Conservation (phyloP, 257 asterid genomes). For the Linderniella brevidens region DNA sequence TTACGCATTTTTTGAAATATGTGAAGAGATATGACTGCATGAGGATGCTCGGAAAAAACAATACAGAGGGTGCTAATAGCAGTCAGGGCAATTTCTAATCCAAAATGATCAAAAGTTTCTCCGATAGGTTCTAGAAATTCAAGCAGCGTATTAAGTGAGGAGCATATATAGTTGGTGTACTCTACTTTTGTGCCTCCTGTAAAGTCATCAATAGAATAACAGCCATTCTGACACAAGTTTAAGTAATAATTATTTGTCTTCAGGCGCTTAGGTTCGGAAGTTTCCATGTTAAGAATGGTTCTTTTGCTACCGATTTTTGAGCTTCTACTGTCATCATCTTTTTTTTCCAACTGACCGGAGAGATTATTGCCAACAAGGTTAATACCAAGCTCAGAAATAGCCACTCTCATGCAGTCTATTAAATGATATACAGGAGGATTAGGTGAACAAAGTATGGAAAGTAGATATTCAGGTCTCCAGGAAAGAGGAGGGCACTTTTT, state of each 20-base stretch:
- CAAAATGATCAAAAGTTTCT: constrained; percentile 23
- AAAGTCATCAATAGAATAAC: constrained; percentile 15
- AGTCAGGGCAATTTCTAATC: constrained; percentile 39
- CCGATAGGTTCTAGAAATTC: constrained; percentile 58
- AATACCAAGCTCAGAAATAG: constrained; percentile 50
- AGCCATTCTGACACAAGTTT: constrained; percentile 16
- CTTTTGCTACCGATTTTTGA: constrained; percentile 50
- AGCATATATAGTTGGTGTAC: constrained; percentile 40
- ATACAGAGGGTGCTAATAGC: constrained; percentile 69
- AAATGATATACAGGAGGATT: constrained; percentile 24
- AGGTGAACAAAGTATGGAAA: constrained; percentile 49
- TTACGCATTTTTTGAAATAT: constrained; percentile 40
- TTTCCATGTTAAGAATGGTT: constrained; percentile 24
- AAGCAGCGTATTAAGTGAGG: constrained; percentile 38
- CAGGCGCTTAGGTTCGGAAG: constrained; percentile 42
- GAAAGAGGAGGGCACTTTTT: constrained; percentile 53
- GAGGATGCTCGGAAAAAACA: constrained; percentile 51
- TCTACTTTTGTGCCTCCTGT: constrained; percentile 30
- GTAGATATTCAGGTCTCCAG: constrained; percentile 84
- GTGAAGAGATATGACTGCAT: constrained; percentile 27
- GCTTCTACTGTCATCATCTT: constrained; percentile 16
- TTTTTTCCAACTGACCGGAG: constrained; percentile 14
- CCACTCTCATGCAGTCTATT: constrained; percentile 61
- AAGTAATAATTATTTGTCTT: constrained; percentile 25
- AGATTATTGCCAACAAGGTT: constrained; percentile 21